phyloP scores from a whole-genome alignment of 2,329 filamentous ascomycete species.

The Acrocalymma vagum region DNA sequence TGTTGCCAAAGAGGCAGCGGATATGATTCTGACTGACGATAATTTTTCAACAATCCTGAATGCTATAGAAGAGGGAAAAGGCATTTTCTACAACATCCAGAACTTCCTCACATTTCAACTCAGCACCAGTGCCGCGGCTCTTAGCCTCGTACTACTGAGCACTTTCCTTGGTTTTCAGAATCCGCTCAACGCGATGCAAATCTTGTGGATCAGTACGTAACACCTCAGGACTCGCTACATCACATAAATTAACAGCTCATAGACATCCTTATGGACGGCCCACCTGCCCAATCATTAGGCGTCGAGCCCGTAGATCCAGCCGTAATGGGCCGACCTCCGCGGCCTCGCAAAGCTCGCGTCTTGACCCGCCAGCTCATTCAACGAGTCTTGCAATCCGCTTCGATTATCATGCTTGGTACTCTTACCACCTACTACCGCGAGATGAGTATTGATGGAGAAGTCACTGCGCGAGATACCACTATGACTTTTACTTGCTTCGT shows the following conservation, averaged over 20 bases:
- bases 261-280: conserved; percentile 99
- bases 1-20: conserved; percentile 94
- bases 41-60: conserved; percentile 91
- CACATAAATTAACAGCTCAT: conserved; percentile 24
- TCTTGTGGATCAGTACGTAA: conserved; percentile 96
- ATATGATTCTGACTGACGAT: conserved; percentile 91
- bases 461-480: conserved; percentile 93
- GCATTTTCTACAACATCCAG: conserved; percentile 99
- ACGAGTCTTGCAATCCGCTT: conserved; percentile 85
- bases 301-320: conserved; percentile 94
- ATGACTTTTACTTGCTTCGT: conserved; percentile 99
- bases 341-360: conserved; percentile 86
- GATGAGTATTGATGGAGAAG: conserved; percentile 82
- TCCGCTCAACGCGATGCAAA: conserved; percentile 98
- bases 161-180: conserved; percentile 93
- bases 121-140: conserved; percentile 92
- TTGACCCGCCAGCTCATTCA: conserved; percentile 84
- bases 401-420: conserved; percentile 91
- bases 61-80: conserved; percentile 98
- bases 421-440: conserved; percentile 90
- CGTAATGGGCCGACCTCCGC: conserved; percentile 90
- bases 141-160: conserved; percentile 90
- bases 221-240: background rate
- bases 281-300: conserved; percentile 94
- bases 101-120: conserved; percentile 99